phyloP scores from a whole-genome alignment of 129 eudicot genomes.

The Tagetes erecta region DNA sequence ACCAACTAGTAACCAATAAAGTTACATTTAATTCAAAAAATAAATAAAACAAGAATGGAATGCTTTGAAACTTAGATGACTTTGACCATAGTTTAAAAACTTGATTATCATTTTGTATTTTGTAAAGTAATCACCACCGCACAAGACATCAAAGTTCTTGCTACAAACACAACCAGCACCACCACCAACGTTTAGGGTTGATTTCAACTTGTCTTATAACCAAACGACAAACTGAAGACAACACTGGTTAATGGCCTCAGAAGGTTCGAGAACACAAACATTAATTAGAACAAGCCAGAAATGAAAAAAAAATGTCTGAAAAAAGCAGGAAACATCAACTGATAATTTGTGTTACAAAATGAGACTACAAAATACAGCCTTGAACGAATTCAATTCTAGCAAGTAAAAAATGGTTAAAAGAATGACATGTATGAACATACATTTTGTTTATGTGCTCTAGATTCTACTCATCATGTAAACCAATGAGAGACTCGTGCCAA shows the following conservation, averaged over 20 bases:
- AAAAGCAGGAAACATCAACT: slow-evolving; percentile 7
- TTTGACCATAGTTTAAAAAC: no score
- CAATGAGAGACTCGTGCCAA: slow-evolving; percentile 28
- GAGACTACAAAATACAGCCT: slow-evolving; percentile 39
- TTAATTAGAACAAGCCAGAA: neutral
- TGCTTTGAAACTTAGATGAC: no score
- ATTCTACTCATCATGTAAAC: slow-evolving; percentile 39
- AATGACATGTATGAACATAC: slow-evolving; percentile 38
- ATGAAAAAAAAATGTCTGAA: neutral
- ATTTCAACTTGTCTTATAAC: neutral
- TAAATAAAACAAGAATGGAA: no score
- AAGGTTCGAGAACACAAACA: neutral
- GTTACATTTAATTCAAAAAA: no score
- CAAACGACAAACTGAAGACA: neutral
- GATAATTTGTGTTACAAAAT: slow-evolving; percentile 22
- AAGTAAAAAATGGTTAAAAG: slow-evolving; percentile 42
- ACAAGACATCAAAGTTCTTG: neutral
- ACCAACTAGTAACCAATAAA: no score
- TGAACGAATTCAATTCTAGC: slow-evolving; percentile 34
- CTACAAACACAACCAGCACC: neutral
- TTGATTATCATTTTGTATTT: no score
- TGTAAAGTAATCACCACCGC: no score
- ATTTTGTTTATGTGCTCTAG: slow-evolving; percentile 27
- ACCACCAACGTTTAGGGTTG: neutral
- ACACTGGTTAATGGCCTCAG: neutral